phyloP scores from a whole-genome alignment of 371 early-diverging fungal species.

The Mortierella sp. region DNA sequence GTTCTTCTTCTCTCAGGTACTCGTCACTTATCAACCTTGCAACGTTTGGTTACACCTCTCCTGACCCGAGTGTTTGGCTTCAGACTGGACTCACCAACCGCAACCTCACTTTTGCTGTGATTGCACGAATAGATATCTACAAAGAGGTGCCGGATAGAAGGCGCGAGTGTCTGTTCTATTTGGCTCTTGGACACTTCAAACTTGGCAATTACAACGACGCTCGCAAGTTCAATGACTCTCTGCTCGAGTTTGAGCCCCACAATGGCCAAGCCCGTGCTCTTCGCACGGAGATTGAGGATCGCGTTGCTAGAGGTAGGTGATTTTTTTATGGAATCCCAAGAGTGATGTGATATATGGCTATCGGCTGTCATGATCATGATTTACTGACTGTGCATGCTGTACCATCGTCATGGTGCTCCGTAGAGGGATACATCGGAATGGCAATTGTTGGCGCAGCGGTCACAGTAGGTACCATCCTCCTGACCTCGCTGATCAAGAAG shows the following conservation, averaged over 20 bases:
- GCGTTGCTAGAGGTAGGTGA: constrained; percentile 77
- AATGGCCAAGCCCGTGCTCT: constrained; percentile 86
- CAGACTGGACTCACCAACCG: too few relatives aligned
- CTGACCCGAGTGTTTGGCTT: too few relatives aligned
- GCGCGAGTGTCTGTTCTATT: constrained; percentile 94
- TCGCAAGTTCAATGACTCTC: constrained; percentile 77
- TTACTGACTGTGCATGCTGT: background rate
- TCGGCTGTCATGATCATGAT: background rate
- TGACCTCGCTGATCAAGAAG: constrained; percentile 50
- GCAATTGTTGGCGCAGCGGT: constrained; percentile 87
- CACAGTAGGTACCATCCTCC: constrained; percentile 67
- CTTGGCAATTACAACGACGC: constrained; percentile 87
- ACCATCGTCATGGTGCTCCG: too few relatives aligned
- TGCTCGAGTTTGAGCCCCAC: constrained; percentile 84
- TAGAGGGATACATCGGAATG: constrained; percentile 91
- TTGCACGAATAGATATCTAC: constrained; percentile 81
- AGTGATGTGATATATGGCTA: background rate
- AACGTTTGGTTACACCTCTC: background rate
- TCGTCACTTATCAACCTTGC: background rate
- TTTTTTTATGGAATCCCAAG: background rate
- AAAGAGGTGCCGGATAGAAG: constrained; percentile 83
- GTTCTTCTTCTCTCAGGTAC: constrained; percentile 82
- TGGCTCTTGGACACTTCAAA: constrained; percentile 92
- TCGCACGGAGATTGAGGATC: constrained; percentile 83
- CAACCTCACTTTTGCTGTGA: background rate